These are phyloP conservation scores for Neopestalotiopsis sp. DNA, from an alignment of 2,329 filamentous ascomycete species.

Conservation along the genomic window DNA sequence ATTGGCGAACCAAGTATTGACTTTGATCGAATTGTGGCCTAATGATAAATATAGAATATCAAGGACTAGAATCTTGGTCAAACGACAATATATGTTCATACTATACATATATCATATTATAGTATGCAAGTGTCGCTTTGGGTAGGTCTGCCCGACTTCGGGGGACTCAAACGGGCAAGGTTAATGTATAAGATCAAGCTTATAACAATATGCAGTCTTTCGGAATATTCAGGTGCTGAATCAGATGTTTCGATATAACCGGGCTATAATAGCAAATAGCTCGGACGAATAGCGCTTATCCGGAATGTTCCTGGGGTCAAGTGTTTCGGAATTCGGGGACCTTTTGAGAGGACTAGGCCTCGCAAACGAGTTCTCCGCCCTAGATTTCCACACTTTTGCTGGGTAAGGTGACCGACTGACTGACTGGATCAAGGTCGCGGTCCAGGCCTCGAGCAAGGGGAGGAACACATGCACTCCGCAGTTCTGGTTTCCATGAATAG, in stretches of 20 bases:
- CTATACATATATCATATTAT: neutral
- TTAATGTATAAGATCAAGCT: neutral
- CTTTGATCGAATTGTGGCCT: neutral
- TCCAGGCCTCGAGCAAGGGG: neutral
- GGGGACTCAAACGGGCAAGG: neutral
- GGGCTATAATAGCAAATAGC: neutral
- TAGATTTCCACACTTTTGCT: neutral
- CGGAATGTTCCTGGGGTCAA: constrained; percentile 1
- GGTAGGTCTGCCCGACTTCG: neutral
- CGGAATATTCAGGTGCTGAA: neutral
- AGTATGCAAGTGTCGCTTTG: neutral
- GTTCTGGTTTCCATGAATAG: neutral
- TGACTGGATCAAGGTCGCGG: neutral
- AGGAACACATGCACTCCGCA: neutral
- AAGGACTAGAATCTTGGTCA: neutral
- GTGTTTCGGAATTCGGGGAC: neutral
- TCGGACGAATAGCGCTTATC: neutral
- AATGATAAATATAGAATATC: neutral
- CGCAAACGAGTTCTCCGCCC: neutral
- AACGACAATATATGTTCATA: neutral
- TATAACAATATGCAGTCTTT: neutral
- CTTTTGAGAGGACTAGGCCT: neutral
- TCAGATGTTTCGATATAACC: neutral
- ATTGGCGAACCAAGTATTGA: neutral
- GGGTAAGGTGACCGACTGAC: neutral